These are phyloP conservation scores for Neocallimastix lanati DNA, from an alignment of 192 early-diverging fungal genomes.

Conservation along the genomic window DNA sequence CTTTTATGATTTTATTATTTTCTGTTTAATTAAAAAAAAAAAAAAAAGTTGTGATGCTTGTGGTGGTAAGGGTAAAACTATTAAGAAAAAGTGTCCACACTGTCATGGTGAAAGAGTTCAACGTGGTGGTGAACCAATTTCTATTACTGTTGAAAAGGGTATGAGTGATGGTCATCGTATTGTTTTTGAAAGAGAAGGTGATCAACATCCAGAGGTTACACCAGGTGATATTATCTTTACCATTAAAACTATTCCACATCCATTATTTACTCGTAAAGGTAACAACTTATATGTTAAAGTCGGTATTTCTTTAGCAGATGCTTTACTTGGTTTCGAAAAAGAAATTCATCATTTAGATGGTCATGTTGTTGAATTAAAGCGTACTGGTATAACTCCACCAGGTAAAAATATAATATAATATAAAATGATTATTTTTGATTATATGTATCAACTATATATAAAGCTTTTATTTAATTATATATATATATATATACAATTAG, in stretches of 20 bases:
- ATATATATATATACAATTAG: no score
- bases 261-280: slow-evolving; percentile 53
- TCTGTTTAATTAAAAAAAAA: no score
- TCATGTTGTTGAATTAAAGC: slow-evolving; percentile 13
- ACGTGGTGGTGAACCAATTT: slow-evolving; percentile 60
- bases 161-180: slow-evolving; percentile 55
- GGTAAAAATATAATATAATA: slow-evolving; percentile 22
- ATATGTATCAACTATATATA: no score
- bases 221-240: slow-evolving; percentile 77
- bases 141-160: slow-evolving; percentile 63
- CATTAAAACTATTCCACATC: slow-evolving; percentile 47
- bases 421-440: no score
- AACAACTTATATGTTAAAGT: slow-evolving; percentile 11
- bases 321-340: slow-evolving; percentile 61
- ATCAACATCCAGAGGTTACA: slow-evolving; percentile 74
- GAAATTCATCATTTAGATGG: slow-evolving; percentile 66
- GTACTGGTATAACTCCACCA: slow-evolving; percentile 38
- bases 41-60: slow-evolving; percentile 60
- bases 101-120: slow-evolving; percentile 75
- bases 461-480: no score
- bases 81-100: slow-evolving; percentile 56
- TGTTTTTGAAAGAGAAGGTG: slow-evolving; percentile 71
- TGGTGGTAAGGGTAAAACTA: slow-evolving; percentile 72
- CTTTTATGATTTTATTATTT: no score
- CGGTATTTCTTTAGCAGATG: slow-evolving; percentile 36